Evolutionary conservation across 176 grass and related monocot genomes (phyloP), one percentile per base, ranked within the genome.

Genomic region (Bolboschoenus planiculmis): DNA sequence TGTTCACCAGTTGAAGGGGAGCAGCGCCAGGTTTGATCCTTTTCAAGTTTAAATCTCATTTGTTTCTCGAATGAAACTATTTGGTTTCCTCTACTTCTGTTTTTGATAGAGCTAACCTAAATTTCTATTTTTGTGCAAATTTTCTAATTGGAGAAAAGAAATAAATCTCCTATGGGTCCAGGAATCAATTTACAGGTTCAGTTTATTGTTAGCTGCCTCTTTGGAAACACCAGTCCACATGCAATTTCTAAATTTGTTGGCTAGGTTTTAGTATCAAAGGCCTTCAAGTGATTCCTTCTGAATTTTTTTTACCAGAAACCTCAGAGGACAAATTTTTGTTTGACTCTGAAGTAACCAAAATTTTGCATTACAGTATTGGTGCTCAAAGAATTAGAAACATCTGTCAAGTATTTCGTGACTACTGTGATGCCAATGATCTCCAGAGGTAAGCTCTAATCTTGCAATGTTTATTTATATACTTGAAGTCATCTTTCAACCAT

Each of bases 1-100:
- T 84, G 88, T 90, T 56, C 88, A 90, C 27, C 88, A 86, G 54
- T 55, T 90, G 55, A 86, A 90, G 61, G 88, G 88, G 27, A 90
- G 88, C 72, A 90, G 88, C 57, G 70, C 84, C 51, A 90, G 88
- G 88, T 90, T 80, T 56, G 36, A 40, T 53, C 13, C 35, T 70
- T 51, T 44, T 30, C 29, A 43, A 66, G 13, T 61, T 30, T 46
- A 73, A 46, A 73, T 73, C 10, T 26, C n/a, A 66, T 67, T 67
- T 67, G 15, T 24, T 73, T 44, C 15, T 21, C 39, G 3, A 1
- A 21, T 18, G 62, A 29, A 48, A 58, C 40, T 81, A 60, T 70
- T 31, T 29, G 40, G 18, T 15, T 62, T 37, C 15, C 3, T 79
- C 1, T 30, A 35, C 24, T 23, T 35, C 2, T 36, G 11, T 10